Percentiles rank a stretch among this genome's conserved stretches.
Evolutionary conservation across 2,329 filamentous ascomycete species (phyloP).

Genomic region (Penicillium sp.): DNA sequence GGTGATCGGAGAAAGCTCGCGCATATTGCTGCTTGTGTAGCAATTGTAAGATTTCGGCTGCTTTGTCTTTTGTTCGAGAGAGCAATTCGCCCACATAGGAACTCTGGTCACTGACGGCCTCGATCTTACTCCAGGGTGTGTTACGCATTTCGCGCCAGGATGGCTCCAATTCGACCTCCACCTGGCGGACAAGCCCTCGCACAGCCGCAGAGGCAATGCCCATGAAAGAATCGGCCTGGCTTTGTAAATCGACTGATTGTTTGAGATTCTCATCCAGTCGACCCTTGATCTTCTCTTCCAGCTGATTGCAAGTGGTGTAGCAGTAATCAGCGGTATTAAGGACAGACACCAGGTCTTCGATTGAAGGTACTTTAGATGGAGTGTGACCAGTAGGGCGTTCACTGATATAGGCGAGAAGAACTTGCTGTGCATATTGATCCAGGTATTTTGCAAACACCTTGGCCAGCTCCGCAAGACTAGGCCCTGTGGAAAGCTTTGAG

Average conservation of each 20-base stretch:
- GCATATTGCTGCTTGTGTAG: constrained; percentile 92
- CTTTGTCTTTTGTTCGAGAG: constrained; percentile 67
- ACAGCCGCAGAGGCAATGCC: constrained; percentile 89
- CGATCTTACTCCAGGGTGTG: constrained; percentile 91
- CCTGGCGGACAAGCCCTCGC: constrained; percentile 76
- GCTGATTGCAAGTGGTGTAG: constrained; percentile 85
- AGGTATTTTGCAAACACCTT: constrained; percentile 88
- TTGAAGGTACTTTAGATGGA: constrained; percentile 49
- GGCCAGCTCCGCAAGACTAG: constrained; percentile 78
- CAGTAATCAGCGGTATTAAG: constrained; percentile 98
- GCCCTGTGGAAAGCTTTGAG: constrained; percentile 91
- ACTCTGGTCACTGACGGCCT: constrained; percentile 90
- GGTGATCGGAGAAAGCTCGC: constrained; percentile 88
- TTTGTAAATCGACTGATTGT: constrained; percentile 79
- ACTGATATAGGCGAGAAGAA: constrained; percentile 71
- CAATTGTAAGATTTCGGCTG: constrained; percentile 71
- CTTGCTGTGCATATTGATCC: constrained; percentile 92
- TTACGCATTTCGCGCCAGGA: constrained; percentile 98
- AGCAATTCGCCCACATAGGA: constrained; percentile 84
- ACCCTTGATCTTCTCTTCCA: constrained; percentile 92
- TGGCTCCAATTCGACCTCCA: constrained; percentile 78
- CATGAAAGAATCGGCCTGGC: constrained; percentile 92
- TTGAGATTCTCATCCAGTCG: constrained; percentile 79
- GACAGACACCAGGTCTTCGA: constrained; percentile 81
- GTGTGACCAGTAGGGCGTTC: constrained; percentile 58